phyloP scores from a whole-genome alignment of 106 monocot genomes.

The Apostasia shenzhenica region DNA sequence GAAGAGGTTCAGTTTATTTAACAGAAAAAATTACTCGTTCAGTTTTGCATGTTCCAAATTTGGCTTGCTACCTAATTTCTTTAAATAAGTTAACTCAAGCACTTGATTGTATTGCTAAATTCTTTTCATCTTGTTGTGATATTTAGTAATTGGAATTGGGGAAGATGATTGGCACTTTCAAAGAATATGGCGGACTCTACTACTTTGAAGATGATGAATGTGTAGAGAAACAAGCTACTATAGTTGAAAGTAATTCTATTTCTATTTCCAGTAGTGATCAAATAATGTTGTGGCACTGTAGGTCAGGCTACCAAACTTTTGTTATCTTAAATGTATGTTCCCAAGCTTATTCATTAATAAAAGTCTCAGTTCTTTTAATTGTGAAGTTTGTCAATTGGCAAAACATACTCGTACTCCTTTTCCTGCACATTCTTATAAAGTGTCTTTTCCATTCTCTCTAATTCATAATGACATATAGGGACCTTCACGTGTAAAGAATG shows the following conservation, averaged over 20 bases:
- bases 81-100: not conserved
- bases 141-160: not conserved
- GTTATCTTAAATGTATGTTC: not conserved
- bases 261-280: not conserved
- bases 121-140: not conserved
- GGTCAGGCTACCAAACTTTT: not conserved
- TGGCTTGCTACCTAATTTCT: not conserved
- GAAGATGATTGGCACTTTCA: not conserved
- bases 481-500: not conserved
- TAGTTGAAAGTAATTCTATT: not conserved
- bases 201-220: not conserved
- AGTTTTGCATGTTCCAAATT: not conserved
- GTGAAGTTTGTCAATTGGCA: not conserved
- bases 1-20: not conserved
- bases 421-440: not conserved
- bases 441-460: not conserved
- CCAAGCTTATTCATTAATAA: not conserved
- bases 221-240: not conserved
- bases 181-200: not conserved
- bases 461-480: conserved; percentile 3
- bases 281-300: conserved; percentile 2
- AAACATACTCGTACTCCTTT: not conserved
- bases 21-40: not conserved
- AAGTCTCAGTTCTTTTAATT: not conserved
- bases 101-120: not conserved